phyloP scores from a whole-genome alignment of 2,329 filamentous ascomycete genomes.

The Tolypocladium ovalisporum region DNA sequence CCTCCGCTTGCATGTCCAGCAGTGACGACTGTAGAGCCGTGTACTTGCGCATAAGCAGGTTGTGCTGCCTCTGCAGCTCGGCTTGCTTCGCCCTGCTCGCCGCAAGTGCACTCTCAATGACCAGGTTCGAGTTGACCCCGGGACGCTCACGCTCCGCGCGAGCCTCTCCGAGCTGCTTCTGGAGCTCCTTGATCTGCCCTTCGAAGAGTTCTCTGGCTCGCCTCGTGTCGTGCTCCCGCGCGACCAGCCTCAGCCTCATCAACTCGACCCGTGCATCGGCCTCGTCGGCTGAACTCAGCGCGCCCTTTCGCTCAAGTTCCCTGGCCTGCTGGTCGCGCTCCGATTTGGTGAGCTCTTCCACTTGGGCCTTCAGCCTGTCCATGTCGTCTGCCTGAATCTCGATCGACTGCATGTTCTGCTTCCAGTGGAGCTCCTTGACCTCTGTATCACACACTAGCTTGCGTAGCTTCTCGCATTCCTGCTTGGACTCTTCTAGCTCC shows the following conservation, averaged over 20 bases:
- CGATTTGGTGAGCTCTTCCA: constrained; percentile 47
- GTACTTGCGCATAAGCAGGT: constrained; percentile 39
- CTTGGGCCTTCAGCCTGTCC: constrained; percentile 45
- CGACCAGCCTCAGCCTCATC: constrained; percentile 45
- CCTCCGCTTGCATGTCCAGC: constrained; percentile 32
- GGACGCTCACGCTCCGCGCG: constrained; percentile 15
- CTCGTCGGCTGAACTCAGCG: constrained; percentile 45
- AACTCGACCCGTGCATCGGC: constrained; percentile 48
- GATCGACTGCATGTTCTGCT: constrained; percentile 53
- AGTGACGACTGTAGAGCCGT: constrained; percentile 38
- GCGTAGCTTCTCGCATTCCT: constrained; percentile 54
- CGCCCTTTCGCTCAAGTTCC: constrained; percentile 47
- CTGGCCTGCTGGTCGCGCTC: constrained; percentile 54
- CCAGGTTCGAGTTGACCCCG: constrained; percentile 19
- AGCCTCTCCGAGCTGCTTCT: constrained; percentile 31
- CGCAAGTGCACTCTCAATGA: constrained; percentile 33
- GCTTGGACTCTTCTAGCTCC: constrained; percentile 45
- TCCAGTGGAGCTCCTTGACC: constrained; percentile 51
- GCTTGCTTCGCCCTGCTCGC: constrained; percentile 42
- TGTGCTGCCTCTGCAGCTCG: constrained; percentile 42
- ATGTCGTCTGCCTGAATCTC: constrained; percentile 51
- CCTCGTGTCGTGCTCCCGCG: constrained; percentile 35
- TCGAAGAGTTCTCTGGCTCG: constrained; percentile 32
- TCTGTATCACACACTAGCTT: constrained; percentile 58
- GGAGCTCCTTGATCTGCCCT: constrained; percentile 35